Percentiles rank a stretch among this genome's conserved stretches.
phyloP scores from a whole-genome alignment of 108 stramenopile genomes.

The Stephanodiscus triporus region DNA sequence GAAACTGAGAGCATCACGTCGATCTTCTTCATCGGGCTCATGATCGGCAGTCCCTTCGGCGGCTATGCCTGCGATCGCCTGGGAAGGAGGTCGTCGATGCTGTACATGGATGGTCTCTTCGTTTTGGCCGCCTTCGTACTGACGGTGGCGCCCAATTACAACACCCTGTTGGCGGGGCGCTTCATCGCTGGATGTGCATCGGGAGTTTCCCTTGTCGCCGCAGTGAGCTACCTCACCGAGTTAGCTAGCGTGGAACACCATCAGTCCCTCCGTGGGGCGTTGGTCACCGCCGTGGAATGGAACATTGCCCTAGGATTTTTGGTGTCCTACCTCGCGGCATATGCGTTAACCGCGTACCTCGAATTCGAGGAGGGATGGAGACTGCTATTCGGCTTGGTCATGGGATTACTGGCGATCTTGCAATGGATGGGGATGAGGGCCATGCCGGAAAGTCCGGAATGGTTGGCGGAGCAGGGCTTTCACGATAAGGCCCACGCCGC shows the following conservation, averaged over 20 bases:
- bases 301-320: slow-evolving; percentile 48
- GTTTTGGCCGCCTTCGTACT: slow-evolving; percentile 31
- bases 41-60: slow-evolving; percentile 44
- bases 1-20: slow-evolving; percentile 42
- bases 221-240: slow-evolving; percentile 51
- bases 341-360: slow-evolving; percentile 17
- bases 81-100: slow-evolving; percentile 27
- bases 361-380: slow-evolving; percentile 53
- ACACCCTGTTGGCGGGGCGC: slow-evolving; percentile 32
- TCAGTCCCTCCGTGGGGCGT: slow-evolving; percentile 43
- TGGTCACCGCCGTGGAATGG: slow-evolving; percentile 48
- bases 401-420: slow-evolving; percentile 40
- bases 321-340: slow-evolving; percentile 38
- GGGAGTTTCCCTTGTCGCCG: slow-evolving; percentile 36
- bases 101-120: slow-evolving; percentile 47
- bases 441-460: slow-evolving; percentile 63
- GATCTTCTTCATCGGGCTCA: slow-evolving; percentile 48
- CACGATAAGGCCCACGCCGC: slow-evolving; percentile 53
- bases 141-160: slow-evolving; percentile 30
- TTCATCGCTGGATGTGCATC: slow-evolving; percentile 45
- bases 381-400: slow-evolving; percentile 53
- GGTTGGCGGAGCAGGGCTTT: slow-evolving; percentile 52
- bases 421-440: slow-evolving; percentile 55
- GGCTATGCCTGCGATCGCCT: slow-evolving; percentile 46
- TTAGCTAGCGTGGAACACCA: slow-evolving; percentile 33